Conservation (phyloP, 2,329 filamentous ascomycete genomes). For the Nemania bipapillata region DNA sequence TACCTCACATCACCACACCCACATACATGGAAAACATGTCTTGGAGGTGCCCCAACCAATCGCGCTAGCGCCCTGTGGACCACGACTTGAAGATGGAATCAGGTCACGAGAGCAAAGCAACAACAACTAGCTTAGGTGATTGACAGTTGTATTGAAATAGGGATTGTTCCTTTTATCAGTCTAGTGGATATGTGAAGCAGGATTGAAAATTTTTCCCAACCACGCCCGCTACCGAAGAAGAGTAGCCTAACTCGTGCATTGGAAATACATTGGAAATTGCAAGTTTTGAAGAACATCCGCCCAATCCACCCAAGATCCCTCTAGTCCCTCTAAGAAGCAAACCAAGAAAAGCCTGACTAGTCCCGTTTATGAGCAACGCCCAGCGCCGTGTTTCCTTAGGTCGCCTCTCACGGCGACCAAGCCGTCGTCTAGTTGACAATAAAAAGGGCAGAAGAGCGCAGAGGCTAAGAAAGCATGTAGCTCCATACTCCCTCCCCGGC, state of each 20-base stretch:
- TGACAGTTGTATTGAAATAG: not conserved
- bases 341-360: not conserved
- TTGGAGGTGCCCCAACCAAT: constrained; percentile 25
- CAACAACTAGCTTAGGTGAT: not conserved
- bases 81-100: constrained; percentile 4
- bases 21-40: not conserved
- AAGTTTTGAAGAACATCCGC: not conserved
- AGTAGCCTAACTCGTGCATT: constrained; percentile 4
- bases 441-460: not conserved
- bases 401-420: not conserved
- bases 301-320: not conserved
- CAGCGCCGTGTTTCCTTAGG: not conserved
- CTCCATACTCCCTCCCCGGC: not conserved
- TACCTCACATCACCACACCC: constrained; percentile 14
- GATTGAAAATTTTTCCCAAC: not conserved
- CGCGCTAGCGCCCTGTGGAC: not conserved
- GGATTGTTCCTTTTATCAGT: constrained; percentile 4
- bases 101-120: constrained; percentile 15
- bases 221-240: constrained; percentile 4
- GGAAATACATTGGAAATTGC: not conserved
- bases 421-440: not conserved
- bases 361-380: constrained; percentile 20
- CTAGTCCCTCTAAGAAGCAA: not conserved
- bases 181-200: constrained; percentile 1
- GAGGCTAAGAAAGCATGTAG: not conserved